phyloP scores from a whole-genome alignment of 2,329 filamentous ascomycete species.

The Xylaria sp. region DNA sequence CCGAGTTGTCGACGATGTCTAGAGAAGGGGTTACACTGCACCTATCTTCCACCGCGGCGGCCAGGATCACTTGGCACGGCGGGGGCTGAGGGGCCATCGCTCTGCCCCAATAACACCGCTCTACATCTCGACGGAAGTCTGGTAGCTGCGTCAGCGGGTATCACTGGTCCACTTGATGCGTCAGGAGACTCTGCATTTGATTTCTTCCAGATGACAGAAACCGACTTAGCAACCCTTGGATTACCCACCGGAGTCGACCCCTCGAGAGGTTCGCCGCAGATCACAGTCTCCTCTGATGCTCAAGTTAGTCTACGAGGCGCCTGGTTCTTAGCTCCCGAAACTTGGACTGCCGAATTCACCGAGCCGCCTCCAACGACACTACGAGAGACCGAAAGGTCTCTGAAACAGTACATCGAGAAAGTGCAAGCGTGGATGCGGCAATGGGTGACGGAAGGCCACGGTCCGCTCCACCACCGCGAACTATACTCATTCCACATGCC shows the following conservation, averaged over 20 bases:
- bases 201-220: conserved; percentile 21
- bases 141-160: neutral
- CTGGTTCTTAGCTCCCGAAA: conserved; percentile 42
- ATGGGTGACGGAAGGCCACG: conserved; percentile 43
- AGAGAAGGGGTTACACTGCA: conserved; percentile 40
- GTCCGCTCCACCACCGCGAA: conserved; percentile 43
- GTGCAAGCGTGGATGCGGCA: conserved; percentile 43
- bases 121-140: conserved; percentile 8
- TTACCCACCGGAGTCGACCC: neutral
- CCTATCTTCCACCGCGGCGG: conserved; percentile 42
- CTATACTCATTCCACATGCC: conserved; percentile 45
- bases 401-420: conserved; percentile 47
- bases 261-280: conserved; percentile 15
- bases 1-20: conserved; percentile 51
- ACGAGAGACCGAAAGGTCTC: conserved; percentile 25
- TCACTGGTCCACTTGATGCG: neutral
- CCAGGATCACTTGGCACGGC: conserved; percentile 4
- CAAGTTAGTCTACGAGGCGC: conserved; percentile 10
- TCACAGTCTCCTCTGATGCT: neutral
- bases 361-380: conserved; percentile 16
- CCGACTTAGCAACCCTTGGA: conserved; percentile 4
- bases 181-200: conserved; percentile 3
- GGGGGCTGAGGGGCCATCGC: conserved; percentile 3
- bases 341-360: conserved; percentile 41
- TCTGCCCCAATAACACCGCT: neutral